These are phyloP conservation scores for Edaphochlamys debaryana DNA, from an alignment of 139 green algal genomes.

Conservation along the genomic window DNA sequence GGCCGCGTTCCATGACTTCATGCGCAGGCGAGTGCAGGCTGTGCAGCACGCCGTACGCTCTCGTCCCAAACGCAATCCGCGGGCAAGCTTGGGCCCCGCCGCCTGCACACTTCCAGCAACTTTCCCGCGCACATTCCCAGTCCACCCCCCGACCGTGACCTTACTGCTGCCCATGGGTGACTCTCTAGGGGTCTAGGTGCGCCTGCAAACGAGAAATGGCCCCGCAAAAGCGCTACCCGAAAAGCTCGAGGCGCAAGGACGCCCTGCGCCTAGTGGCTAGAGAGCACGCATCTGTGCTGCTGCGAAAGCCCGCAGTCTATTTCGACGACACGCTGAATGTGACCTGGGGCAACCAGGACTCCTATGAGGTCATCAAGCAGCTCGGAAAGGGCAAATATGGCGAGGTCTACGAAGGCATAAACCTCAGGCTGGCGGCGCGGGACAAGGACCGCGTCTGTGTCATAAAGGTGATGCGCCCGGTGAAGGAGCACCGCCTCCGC, in stretches of 20 bases:
- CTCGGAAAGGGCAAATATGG: conserved; percentile 98
- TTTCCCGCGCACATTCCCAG: no score
- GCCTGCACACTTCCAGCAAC: no score
- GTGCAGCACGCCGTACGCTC: no score
- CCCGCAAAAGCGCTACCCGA: conserved; percentile 64
- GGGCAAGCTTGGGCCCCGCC: no score
- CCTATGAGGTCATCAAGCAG: conserved; percentile 75
- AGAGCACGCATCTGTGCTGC: conserved; percentile 89
- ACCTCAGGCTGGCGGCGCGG: conserved; percentile 50
- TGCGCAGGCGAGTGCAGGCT: no score
- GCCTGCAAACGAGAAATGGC: not conserved
- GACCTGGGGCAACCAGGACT: conserved; percentile 73
- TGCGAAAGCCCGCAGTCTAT: conserved; percentile 86
- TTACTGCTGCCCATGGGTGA: no score
- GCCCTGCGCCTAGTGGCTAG: conserved; percentile 59
- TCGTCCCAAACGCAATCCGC: no score
- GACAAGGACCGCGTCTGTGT: conserved; percentile 78
- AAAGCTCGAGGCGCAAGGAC: conserved; percentile 43
- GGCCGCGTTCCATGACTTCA: no score
- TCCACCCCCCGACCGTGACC: no score
- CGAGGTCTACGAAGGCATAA: conserved; percentile 97
- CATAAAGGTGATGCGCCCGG: conserved; percentile 99
- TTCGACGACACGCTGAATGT: conserved; percentile 94
- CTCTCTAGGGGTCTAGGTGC: no score
- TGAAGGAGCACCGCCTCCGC: conserved; percentile 98